Evolutionary conservation across 148 eudicot species (phyloP), one percentile per base, ranked within the genome.

Genomic region (Camellia lanceoleosa): DNA sequence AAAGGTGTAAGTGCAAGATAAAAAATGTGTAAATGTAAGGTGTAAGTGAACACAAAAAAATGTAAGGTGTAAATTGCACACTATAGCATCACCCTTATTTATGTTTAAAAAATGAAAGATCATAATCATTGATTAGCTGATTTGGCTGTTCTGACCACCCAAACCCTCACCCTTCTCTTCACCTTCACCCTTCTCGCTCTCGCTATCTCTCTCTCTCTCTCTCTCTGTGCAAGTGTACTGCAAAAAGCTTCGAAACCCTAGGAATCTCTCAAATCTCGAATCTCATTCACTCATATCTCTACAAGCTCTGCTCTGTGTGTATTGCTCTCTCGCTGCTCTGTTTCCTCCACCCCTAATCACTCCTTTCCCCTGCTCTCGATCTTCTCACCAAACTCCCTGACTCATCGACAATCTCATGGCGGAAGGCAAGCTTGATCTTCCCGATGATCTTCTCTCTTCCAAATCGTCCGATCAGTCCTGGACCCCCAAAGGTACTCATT

Each of bases 391-490:
- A 46, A 76, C 85, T 76, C 75, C 82, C 79, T 73, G 73, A 82
- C 52, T 82, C 46, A 14, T 54, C 54, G 51, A 76, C 70, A 9
- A 38, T 61, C 51, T 78, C 66, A 93, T 93, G 97, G 84, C 94
- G 44, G 89, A 83, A 75, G 77, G 88, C 41, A 91, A 87, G 80
- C 67, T 90, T 81, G 86, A 88, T 89, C 90, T 92, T 68, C 89
- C 96, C 42, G 92, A 87, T 78, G 92, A 92, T 92, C 93, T 92
- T 85, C 81, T 91, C 83, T 77, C 80, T 3, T 84, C 98, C 64
- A 82, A 84, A 64, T 78, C 63, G 13, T 70, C 85, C 73, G 88
- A 85, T 81, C 83, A 79, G 38, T 81, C 86, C 4, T 80, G 83
- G 80, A 84, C 85, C 61, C 61, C 91, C 43, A 70, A 82, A 54